These are phyloP conservation scores for Claviceps pazoutovae DNA, from an alignment of 2,329 filamentous ascomycete genomes.

Conservation along the genomic window DNA sequence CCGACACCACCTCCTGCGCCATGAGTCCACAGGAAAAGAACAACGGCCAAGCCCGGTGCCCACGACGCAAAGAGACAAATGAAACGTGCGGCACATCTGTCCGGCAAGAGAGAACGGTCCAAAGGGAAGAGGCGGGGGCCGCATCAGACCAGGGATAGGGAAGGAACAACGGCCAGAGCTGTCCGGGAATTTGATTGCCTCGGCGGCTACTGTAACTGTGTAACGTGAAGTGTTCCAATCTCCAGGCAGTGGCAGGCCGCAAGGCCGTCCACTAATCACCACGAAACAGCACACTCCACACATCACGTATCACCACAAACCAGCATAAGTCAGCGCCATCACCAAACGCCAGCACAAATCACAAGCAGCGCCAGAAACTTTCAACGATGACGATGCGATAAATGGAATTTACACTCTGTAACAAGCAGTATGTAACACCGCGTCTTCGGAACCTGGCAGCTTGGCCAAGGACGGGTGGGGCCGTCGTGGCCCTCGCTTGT, in stretches of 20 bases:
- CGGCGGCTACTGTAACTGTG: neutral
- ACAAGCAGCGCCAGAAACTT: too few species aligned
- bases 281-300: neutral
- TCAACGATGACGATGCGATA: neutral
- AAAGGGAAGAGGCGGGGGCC: neutral
- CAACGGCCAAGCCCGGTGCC: neutral
- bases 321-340: too few species aligned
- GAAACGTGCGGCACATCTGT: neutral
- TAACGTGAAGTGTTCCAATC: neutral
- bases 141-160: neutral
- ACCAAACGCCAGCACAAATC: too few species aligned
- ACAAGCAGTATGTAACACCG: neutral
- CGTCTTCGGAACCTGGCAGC: constrained; percentile 1
- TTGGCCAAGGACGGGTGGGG: neutral
- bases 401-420: neutral
- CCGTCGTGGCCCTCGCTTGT: neutral
- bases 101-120: neutral
- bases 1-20: neutral
- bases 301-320: too few species aligned
- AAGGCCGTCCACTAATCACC: neutral
- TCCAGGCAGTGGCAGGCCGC: neutral
- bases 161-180: neutral
- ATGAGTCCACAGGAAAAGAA: neutral
- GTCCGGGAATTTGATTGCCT: neutral
- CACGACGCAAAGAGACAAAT: neutral